Percentiles rank a stretch among this genome's conserved stretches.
These are phyloP conservation scores for Lycium barbarum DNA, from an alignment of 257 asterid genomes.

Conservation along the genomic window DNA sequence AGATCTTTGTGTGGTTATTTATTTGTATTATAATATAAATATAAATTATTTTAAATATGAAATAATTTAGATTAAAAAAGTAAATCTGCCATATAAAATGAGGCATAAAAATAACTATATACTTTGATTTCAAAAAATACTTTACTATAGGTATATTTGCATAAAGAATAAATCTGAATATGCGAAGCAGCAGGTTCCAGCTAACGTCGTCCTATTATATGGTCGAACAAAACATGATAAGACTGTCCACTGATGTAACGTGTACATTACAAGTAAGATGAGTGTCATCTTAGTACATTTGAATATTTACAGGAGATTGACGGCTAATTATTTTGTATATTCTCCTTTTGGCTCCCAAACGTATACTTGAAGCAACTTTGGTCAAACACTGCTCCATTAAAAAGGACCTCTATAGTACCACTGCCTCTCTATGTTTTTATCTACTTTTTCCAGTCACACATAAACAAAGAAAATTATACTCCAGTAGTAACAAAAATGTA, in stretches of 20 bases:
- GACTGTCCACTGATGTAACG: background rate
- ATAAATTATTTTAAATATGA: background rate
- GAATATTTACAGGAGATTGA: background rate
- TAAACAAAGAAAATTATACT: background rate
- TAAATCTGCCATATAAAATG: background rate
- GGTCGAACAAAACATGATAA: background rate
- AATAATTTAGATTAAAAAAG: background rate
- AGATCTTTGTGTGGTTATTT: too few species aligned
- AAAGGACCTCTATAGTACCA: background rate
- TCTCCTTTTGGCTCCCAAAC: background rate
- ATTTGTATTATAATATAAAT: too few species aligned
- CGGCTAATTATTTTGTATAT: conserved; percentile 5
- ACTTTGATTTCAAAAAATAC: background rate
- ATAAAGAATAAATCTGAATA: background rate
- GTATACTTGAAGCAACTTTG: conserved; percentile 18
- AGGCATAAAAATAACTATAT: background rate
- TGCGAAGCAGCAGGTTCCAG: background rate
- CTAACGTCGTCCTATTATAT: background rate
- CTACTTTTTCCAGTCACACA: background rate
- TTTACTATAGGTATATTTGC: background rate
- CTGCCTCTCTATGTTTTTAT: background rate
- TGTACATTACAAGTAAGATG: background rate
- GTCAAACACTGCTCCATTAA: background rate
- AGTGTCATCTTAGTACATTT: background rate
- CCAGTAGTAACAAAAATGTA: too few species aligned